Evolutionary conservation across 495 filamentous ascomycete genomes (phyloP), one percentile per base, ranked within the genome.

Genomic region (Alectoria sarmentosa): DNA sequence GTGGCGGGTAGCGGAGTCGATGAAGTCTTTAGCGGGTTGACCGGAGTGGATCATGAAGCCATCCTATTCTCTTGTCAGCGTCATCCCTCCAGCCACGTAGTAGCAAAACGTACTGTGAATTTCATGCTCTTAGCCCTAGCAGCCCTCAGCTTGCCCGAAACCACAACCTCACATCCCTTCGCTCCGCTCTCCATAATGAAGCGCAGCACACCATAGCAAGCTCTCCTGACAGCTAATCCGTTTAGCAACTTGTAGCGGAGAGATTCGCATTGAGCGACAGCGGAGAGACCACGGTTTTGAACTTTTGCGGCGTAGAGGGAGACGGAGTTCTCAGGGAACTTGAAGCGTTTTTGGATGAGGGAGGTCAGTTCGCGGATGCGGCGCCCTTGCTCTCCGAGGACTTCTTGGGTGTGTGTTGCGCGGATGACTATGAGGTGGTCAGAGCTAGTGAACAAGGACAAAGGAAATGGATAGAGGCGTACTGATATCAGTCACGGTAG

Each of bases 21-120:
- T 98, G 84, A 98, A 98, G 82, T 98, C 94, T 81, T 94, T 92
- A 72, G 94, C 95, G 71, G 94, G 94, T 76, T 98, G 94, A 82
- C 94, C 94, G 76, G 94, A 98, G 90, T 98, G 94, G 84, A 98
- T 98, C 94, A 98, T 98, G 91, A 98, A 98, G 74, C 94, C 94
- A 78, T 98, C 94, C 87, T 90, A 69, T 65, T 11, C 41, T 17
- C 34, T 15, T 15, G 26, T 66, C 28, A 66, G 55, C 34, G 61
- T 65, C 42, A 63, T 52, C 15, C 49, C 11, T 9, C 39, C 15
- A 6, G 23, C 10, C 13, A n/a, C 36, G 19, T 4, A 38, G 26
- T 37, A 30, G 28, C 15, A 9, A 41, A 13, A 81, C 84, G 66
- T 83, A 90, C 87, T 77, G 94, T 98, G 87, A 98, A 98, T 87